Percentiles rank a stretch among this genome's conserved stretches.
phyloP scores from a whole-genome alignment of 345 rosid genomes.

The Euclidium syriacum region DNA sequence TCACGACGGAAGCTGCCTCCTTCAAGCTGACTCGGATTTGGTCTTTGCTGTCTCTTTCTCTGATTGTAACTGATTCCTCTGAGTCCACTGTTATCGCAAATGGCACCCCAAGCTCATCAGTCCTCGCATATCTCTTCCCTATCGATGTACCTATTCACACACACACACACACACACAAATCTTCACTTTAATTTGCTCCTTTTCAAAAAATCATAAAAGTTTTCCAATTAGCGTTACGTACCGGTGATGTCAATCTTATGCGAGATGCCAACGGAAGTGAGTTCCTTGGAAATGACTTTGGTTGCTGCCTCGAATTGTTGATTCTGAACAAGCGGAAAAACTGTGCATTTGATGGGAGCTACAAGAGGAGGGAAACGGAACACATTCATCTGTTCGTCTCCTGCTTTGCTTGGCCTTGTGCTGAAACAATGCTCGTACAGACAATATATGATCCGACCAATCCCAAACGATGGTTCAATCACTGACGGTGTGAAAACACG shows the following conservation, averaged over 20 bases:
- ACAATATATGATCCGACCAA: constrained; percentile 91
- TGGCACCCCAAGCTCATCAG: constrained; percentile 93
- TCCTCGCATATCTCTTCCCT: constrained; percentile 91
- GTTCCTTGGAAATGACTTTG: constrained; percentile 58
- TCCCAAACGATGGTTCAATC: constrained; percentile 91
- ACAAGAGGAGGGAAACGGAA: constrained; percentile 90
- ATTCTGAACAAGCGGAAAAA: constrained; percentile 89
- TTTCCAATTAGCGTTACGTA: constrained; percentile 6
- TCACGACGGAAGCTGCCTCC: constrained; percentile 64
- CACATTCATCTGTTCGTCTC: constrained; percentile 77
- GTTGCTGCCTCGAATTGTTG: constrained; percentile 75
- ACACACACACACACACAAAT: background rate
- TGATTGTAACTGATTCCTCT: constrained; percentile 59
- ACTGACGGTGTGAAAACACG: constrained; percentile 90
- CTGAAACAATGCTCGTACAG: constrained; percentile 87
- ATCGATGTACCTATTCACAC: constrained; percentile 67
- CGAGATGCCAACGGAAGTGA: constrained; percentile 73
- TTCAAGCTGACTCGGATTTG: constrained; percentile 67
- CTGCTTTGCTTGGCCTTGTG: constrained; percentile 81
- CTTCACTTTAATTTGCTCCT: background rate
- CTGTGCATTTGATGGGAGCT: constrained; percentile 92
- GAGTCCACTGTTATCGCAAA: constrained; percentile 90
- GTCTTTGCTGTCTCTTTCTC: constrained; percentile 93
- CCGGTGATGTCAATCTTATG: constrained; percentile 95
- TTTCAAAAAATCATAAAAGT: background rate